These are phyloP conservation scores for Exobasidium cylindrosporum DNA, from an alignment of 1,284 basidiomycete species.

Conservation along the genomic window DNA sequence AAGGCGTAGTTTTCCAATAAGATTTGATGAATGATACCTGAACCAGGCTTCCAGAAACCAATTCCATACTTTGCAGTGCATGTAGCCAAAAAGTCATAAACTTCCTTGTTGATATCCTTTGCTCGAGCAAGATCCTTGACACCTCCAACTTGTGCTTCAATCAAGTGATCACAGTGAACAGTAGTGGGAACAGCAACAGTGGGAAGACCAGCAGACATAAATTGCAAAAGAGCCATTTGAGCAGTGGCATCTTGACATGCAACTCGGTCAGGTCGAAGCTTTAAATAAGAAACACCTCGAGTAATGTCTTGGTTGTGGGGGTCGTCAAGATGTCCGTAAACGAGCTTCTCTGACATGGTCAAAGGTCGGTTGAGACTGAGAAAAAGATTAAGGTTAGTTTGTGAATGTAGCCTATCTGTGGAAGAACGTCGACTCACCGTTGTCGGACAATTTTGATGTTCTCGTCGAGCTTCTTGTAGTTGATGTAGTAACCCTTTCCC, in stretches of 20 bases:
- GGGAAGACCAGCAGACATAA: slow-evolving; percentile 92
- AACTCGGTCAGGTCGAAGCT: slow-evolving; percentile 68
- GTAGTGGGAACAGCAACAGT: slow-evolving; percentile 85
- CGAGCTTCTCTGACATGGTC: slow-evolving; percentile 54
- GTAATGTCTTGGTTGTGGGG: slow-evolving; percentile 52
- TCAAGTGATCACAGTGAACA: slow-evolving; percentile 95
- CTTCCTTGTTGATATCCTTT: slow-evolving; percentile 93
- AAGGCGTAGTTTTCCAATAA: slow-evolving; percentile 99
- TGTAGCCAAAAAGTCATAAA: slow-evolving; percentile 98
- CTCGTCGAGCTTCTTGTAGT: slow-evolving; percentile 54
- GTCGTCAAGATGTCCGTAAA: slow-evolving; percentile 56
- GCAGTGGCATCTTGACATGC: slow-evolving; percentile 99
- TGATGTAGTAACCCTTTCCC: slow-evolving; percentile 54
- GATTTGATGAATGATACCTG: slow-evolving; percentile 68
- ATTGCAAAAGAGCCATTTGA: slow-evolving; percentile 99
- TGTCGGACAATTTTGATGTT: slow-evolving; percentile 54
- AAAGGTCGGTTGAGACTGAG: slow-evolving; percentile 52
- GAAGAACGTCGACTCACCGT: slow-evolving; percentile 27
- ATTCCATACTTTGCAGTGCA: slow-evolving; percentile 98
- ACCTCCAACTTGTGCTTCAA: slow-evolving; percentile 93
- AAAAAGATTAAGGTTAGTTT: neutral
- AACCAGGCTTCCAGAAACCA: slow-evolving; percentile 99
- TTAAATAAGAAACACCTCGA: slow-evolving; percentile 53
- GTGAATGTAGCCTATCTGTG: neutral
- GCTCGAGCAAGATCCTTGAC: slow-evolving; percentile 89